A percentile compares a stretch with the other conserved stretches of the same genome.
Conservation (phyloP, 305 asterid species). For the Fraxinus latifolia region DNA sequence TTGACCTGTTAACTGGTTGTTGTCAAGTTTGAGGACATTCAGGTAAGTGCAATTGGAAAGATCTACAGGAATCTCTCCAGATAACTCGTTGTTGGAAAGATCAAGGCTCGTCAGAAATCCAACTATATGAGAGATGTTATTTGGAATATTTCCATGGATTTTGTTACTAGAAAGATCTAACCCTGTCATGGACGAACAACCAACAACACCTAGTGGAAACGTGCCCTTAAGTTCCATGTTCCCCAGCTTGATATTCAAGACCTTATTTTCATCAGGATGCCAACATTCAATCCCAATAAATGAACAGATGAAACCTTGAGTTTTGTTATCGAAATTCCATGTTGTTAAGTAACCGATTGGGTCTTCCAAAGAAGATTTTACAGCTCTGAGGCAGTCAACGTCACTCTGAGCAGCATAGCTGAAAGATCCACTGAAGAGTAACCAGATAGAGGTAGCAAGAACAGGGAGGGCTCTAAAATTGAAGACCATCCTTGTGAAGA, state of each 20-base stretch:
- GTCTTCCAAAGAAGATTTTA: conserved; percentile 43
- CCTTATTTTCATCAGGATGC: conserved; percentile 40
- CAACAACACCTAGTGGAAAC: conserved; percentile 53
- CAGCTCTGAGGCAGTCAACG: conserved; percentile 48
- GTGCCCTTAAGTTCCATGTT: conserved; percentile 65
- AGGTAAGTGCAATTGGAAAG: conserved; percentile 51
- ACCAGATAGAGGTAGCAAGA: conserved; percentile 26
- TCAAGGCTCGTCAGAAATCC: conserved; percentile 41
- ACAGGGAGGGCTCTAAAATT: conserved; percentile 17
- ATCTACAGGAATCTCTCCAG: conserved; percentile 53
- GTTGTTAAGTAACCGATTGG: conserved; percentile 44
- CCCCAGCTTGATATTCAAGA: conserved; percentile 45
- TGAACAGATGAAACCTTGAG: conserved; percentile 52
- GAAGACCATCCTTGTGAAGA: conserved; percentile 9
- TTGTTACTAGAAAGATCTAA: conserved; percentile 64
- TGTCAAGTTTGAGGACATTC: conserved; percentile 50
- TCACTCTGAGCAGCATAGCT: conserved; percentile 41
- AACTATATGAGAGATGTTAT: conserved; percentile 39
- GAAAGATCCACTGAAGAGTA: conserved; percentile 22
- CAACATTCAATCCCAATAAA: conserved; percentile 62
- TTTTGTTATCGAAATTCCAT: conserved; percentile 48
- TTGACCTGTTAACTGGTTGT: conserved; percentile 56
- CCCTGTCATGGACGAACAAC: conserved; percentile 57
- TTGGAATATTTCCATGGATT: conserved; percentile 49
- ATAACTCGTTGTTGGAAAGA: conserved; percentile 60